Percentiles rank a stretch among this genome's conserved stretches.
Conservation (phyloP, 192 early-diverging fungal species). For the Linnemannia elongata region DNA sequence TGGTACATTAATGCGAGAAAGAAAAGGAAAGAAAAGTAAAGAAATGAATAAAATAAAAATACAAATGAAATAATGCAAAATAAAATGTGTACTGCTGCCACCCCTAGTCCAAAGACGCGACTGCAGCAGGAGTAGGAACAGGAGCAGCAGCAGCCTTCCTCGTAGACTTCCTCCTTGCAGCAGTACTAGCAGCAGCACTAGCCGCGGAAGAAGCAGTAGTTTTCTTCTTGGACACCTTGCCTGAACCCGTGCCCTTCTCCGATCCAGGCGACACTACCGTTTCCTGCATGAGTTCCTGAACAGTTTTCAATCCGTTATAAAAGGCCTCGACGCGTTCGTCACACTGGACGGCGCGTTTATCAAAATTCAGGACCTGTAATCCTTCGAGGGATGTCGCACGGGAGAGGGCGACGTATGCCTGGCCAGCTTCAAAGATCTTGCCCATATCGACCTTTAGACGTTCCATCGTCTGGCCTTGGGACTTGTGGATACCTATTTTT, state of each 20-base stretch:
- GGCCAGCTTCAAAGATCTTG: conserved; percentile 67
- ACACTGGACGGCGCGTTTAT: conserved; percentile 69
- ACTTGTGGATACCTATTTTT: conserved; percentile 78
- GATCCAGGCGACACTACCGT: not conserved
- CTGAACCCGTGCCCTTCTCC: not conserved
- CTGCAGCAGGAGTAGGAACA: too few species aligned
- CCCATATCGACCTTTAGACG: conserved; percentile 80
- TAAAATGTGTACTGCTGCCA: too few species aligned
- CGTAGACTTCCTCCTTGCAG: too few species aligned
- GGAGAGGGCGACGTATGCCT: conserved; percentile 87
- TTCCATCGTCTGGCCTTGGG: conserved; percentile 89
- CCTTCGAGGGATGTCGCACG: conserved; percentile 76
- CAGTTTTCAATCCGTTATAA: conserved; percentile 61
- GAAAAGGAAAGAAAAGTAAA: too few species aligned
- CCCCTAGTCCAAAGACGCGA: too few species aligned
- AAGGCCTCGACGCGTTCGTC: conserved; percentile 76
- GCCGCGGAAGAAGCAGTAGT: too few species aligned
- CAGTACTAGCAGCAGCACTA: too few species aligned
- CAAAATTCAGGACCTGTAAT: conserved; percentile 80
- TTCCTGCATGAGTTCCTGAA: conserved; percentile 30
- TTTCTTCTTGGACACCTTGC: not conserved
- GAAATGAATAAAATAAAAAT: too few species aligned
- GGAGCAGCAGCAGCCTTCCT: too few species aligned
- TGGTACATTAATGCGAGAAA: not conserved
- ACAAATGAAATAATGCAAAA: too few species aligned